Percentiles rank a stretch among this genome's conserved stretches.
Evolutionary conservation across 805 yeast species (phyloP).

Genomic region (Yamadazyma nakazawae): DNA sequence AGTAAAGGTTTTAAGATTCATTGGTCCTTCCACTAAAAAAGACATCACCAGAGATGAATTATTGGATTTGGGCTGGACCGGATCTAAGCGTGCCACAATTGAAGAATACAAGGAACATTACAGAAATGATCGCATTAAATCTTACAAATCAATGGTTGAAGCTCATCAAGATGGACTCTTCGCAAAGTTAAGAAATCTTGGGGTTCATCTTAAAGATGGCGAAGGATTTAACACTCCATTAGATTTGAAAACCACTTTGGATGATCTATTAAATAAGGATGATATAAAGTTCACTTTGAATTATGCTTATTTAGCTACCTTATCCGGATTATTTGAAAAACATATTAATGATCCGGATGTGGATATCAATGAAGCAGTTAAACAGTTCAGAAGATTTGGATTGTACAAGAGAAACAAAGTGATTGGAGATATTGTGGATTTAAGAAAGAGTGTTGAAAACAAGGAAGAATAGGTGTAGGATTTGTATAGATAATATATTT

Average conservation of each 20-base stretch:
- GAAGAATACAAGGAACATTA: slow-evolving; percentile 69
- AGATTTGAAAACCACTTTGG: slow-evolving; percentile 30
- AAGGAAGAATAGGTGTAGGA: neutral
- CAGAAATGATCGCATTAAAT: slow-evolving; percentile 60
- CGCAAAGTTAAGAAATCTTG: slow-evolving; percentile 53
- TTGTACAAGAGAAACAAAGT: slow-evolving; percentile 48
- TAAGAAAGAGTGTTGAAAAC: slow-evolving; percentile 28
- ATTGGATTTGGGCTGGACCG: slow-evolving; percentile 87
- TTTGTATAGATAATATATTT: neutral
- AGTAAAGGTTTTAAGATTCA: slow-evolving; percentile 31
- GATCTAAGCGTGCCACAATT: slow-evolving; percentile 68
- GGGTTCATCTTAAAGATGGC: slow-evolving; percentile 62
- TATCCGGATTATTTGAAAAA: slow-evolving; percentile 48
- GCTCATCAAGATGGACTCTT: slow-evolving; percentile 76
- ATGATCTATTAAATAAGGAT: slow-evolving; percentile 19
- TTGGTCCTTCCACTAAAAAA: slow-evolving; percentile 23
- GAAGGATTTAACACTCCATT: slow-evolving; percentile 78
- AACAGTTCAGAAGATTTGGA: slow-evolving; percentile 66
- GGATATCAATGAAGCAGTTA: slow-evolving; percentile 44
- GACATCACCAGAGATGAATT: slow-evolving; percentile 54
- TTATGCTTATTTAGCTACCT: slow-evolving; percentile 52
- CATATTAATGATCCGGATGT: slow-evolving; percentile 34
- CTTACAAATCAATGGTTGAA: slow-evolving; percentile 70
- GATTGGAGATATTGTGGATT: slow-evolving; percentile 35
- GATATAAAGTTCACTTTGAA: slow-evolving; percentile 47